These are phyloP conservation scores for Solanum acaule DNA, from an alignment of 257 asterid genomes.

Conservation along the genomic window DNA sequence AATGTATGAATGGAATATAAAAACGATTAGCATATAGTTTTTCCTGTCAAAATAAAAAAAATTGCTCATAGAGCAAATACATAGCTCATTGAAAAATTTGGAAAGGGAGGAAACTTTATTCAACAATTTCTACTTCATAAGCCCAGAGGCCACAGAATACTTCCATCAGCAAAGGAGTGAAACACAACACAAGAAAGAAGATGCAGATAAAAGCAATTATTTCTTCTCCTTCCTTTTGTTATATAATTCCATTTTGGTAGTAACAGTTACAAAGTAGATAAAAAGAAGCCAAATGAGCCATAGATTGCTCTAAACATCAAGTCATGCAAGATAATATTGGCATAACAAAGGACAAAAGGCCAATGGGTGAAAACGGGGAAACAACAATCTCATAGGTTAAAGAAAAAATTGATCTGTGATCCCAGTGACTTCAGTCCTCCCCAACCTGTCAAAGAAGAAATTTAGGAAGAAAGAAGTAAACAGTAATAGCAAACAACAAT, in stretches of 20 bases:
- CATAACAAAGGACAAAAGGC: background rate
- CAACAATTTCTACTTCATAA: background rate
- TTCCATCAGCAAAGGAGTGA: background rate
- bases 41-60: too few species aligned
- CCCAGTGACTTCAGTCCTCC: constrained; percentile 18
- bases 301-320: background rate
- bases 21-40: background rate
- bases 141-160: background rate
- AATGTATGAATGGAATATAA: background rate
- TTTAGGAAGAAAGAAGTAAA: background rate
- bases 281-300: background rate
- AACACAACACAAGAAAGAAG: background rate
- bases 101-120: background rate
- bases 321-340: background rate
- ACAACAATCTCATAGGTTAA: background rate
- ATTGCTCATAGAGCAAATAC: background rate
- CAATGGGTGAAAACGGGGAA: background rate
- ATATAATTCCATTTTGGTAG: background rate
- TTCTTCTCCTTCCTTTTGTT: background rate
- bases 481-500: background rate
- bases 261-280: background rate
- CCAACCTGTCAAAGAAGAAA: constrained; percentile 25
- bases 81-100: background rate
- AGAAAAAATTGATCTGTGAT: background rate
- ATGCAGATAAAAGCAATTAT: background rate